These are phyloP conservation scores for Termitomyces bulborhizus DNA, from an alignment of 768 basidiomycete genomes.

Conservation along the genomic window DNA sequence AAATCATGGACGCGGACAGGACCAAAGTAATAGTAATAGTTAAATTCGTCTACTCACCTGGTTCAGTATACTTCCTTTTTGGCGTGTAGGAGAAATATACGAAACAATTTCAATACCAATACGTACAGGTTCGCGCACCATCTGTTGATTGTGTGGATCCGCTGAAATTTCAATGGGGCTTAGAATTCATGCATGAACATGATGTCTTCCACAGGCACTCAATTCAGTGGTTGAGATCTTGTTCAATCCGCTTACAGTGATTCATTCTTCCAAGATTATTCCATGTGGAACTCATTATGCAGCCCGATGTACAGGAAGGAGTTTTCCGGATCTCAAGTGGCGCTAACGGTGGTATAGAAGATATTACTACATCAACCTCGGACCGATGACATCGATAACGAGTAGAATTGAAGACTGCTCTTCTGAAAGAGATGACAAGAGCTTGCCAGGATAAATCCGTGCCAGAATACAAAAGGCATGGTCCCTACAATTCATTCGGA, in stretches of 20 bases:
- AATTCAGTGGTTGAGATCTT: too few species aligned
- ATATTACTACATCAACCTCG: slow-evolving; percentile 1
- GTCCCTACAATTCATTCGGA: not conserved
- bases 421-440: not conserved
- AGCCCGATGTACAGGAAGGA: not conserved
- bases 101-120: not conserved
- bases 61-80: not conserved
- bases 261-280: not conserved
- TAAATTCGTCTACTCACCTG: not conserved
- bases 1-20: not conserved
- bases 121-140: not conserved
- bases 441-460: not conserved
- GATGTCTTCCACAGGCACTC: not conserved
- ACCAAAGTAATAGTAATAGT: not conserved
- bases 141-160: not conserved
- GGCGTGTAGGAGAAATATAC: not conserved
- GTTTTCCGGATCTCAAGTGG: not conserved
- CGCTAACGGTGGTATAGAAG: slow-evolving; percentile 6
- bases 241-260: not conserved
- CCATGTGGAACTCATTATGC: slow-evolving; percentile 1
- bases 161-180: not conserved
- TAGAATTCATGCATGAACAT: slow-evolving; percentile 7
- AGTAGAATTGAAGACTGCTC: not conserved
- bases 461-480: not conserved
- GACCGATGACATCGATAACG: not conserved